These are phyloP conservation scores for Fusarium xylarioides DNA, from an alignment of 2,329 filamentous ascomycete genomes.

Conservation along the genomic window DNA sequence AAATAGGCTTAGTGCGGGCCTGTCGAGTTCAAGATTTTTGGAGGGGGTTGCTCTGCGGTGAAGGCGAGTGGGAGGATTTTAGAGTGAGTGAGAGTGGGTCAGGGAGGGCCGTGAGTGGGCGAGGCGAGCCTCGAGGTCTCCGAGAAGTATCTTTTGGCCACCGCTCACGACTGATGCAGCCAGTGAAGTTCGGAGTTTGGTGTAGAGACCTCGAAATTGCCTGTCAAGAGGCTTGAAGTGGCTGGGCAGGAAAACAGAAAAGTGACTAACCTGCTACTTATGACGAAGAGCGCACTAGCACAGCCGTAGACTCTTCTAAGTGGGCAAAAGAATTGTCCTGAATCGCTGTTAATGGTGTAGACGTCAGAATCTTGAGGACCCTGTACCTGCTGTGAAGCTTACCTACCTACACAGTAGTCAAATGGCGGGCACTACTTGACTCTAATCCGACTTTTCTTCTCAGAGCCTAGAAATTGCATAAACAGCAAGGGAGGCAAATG, in stretches of 20 bases:
- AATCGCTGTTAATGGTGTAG: slow-evolving; percentile 18
- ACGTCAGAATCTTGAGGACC: slow-evolving; percentile 12
- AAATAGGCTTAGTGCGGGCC: slow-evolving; percentile 45
- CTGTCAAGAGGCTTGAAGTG: slow-evolving; percentile 31
- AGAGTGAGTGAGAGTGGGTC: slow-evolving; percentile 37
- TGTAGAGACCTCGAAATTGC: slow-evolving; percentile 9
- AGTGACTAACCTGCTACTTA: slow-evolving; percentile 28
- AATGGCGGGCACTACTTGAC: slow-evolving; percentile 2
- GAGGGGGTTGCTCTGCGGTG: slow-evolving; percentile 41
- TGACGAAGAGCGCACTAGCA: slow-evolving; percentile 23
- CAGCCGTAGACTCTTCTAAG: slow-evolving; percentile 1
- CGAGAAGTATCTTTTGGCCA: slow-evolving; percentile 41
- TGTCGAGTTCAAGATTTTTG: slow-evolving; percentile 40
- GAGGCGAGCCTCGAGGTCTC: slow-evolving; percentile 26
- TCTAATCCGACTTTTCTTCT: slow-evolving; percentile 14
- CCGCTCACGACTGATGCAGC: slow-evolving; percentile 25
- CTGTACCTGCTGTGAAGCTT: background rate
- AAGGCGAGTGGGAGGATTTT: slow-evolving; percentile 34
- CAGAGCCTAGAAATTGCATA: slow-evolving; percentile 6
- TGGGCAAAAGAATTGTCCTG: slow-evolving; percentile 21
- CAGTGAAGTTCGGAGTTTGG: slow-evolving; percentile 29
- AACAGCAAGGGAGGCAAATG: slow-evolving; percentile 2
- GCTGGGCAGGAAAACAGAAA: slow-evolving; percentile 26
- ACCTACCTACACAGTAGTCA: background rate
- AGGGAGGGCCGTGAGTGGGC: slow-evolving; percentile 43